Conservation (phyloP, 2,329 filamentous ascomycete species). For the Fusarium illudens region DNA sequence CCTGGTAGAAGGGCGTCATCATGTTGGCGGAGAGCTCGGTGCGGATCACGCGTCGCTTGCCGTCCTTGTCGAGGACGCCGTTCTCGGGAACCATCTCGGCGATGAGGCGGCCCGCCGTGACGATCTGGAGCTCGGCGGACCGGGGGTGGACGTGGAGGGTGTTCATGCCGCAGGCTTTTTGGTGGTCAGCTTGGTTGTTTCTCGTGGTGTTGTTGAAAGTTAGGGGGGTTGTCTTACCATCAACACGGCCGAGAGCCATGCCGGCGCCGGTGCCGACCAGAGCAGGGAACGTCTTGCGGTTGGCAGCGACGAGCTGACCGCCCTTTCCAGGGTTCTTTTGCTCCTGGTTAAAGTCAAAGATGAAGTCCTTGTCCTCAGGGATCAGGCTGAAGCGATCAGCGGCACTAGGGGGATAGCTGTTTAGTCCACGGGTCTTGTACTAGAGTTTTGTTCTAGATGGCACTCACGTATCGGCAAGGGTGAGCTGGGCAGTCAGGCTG, state of each 20-base stretch:
- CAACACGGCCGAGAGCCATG: constrained; percentile 61
- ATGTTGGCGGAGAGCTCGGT: constrained; percentile 53
- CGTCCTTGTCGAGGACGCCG: constrained; percentile 50
- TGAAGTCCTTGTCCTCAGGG: constrained; percentile 54
- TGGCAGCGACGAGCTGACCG: constrained; percentile 60
- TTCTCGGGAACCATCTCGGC: constrained; percentile 64
- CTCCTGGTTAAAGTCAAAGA: constrained; percentile 57
- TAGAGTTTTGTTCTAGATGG: neutral
- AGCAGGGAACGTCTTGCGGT: constrained; percentile 65
- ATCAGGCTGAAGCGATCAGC: constrained; percentile 55
- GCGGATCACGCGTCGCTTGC: constrained; percentile 54
- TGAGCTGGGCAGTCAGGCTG: constrained; percentile 50
- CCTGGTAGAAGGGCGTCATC: constrained; percentile 64
- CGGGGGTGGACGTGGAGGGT: constrained; percentile 65
- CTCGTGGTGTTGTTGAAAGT: neutral
- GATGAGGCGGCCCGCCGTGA: constrained; percentile 58
- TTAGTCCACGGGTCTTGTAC: constrained; percentile 8
- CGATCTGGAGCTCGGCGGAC: constrained; percentile 61
- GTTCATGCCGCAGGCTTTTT: constrained; percentile 62
- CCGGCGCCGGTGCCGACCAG: constrained; percentile 60
- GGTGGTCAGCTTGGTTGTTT: constrained; percentile 27
- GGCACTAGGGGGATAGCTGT: constrained; percentile 42
- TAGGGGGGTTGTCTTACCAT: constrained; percentile 41
- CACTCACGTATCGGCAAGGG: constrained; percentile 51
- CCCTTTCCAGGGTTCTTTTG: constrained; percentile 45